phyloP scores from a whole-genome alignment of 305 asterid species.

The Rubia tinctorum region DNA sequence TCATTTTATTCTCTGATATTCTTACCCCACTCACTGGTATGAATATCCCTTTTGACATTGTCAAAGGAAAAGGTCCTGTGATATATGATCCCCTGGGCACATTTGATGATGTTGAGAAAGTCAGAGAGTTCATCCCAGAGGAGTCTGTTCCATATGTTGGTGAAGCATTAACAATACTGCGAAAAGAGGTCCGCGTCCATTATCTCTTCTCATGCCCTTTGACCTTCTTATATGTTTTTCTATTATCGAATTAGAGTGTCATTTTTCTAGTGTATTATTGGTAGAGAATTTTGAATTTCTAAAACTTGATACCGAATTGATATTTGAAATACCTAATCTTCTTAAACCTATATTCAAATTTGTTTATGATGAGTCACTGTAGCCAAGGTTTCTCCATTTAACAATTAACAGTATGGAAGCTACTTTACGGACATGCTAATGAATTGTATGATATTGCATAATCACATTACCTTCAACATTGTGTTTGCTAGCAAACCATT shows the following conservation, averaged over 20 bases:
- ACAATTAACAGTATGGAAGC: not conserved
- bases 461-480: not conserved
- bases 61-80: slow-evolving; percentile 93
- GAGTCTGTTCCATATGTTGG: slow-evolving; percentile 97
- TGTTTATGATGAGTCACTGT: not conserved
- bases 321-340: not conserved
- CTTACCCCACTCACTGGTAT: slow-evolving; percentile 96
- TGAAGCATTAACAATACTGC: slow-evolving; percentile 85
- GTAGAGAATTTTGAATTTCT: not conserved
- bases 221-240: not conserved
- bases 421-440: not conserved
- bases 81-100: slow-evolving; percentile 75
- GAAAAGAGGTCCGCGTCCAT: slow-evolving; percentile 72
- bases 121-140: slow-evolving; percentile 76
- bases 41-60: slow-evolving; percentile 97
- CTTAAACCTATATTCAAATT: not conserved
- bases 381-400: not conserved
- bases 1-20: slow-evolving; percentile 95
- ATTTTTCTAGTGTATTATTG: not conserved
- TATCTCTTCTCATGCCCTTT: slow-evolving; percentile 7
- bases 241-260: not conserved
- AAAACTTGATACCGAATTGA: not conserved
- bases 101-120: slow-evolving; percentile 76
- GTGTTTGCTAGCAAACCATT: not conserved
- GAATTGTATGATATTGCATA: not conserved